Percentiles rank a stretch among this genome's conserved stretches.
phyloP scores from a whole-genome alignment of 2,329 filamentous ascomycete genomes.

The Apiospora kogelbergensis region DNA sequence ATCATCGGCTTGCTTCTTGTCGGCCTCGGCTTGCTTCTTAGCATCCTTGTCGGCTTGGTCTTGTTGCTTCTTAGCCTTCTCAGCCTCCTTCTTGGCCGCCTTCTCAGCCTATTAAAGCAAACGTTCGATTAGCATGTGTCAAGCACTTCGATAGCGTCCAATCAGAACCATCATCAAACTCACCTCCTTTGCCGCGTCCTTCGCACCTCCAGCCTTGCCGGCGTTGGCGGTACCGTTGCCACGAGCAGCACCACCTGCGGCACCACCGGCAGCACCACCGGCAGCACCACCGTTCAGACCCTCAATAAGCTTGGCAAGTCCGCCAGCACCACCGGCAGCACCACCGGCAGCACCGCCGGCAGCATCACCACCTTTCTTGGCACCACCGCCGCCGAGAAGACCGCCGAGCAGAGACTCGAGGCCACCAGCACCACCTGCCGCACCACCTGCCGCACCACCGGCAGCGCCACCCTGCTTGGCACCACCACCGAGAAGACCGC shows the following conservation, averaged over 20 bases:
- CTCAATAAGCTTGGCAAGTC: neutral
- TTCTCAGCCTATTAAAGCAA: too few relatives aligned
- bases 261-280: neutral
- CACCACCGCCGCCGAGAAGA: neutral
- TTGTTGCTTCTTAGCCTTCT: neutral
- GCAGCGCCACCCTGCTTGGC: neutral
- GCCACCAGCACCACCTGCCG: neutral
- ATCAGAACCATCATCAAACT: too few relatives aligned
- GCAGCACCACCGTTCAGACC: neutral
- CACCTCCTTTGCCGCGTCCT: neutral
- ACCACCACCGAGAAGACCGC: neutral
- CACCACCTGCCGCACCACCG: neutral
- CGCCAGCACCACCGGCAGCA: conserved; percentile 4
- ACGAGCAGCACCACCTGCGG: conserved; percentile 1
- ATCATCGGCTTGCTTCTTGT: neutral
- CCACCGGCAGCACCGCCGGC: neutral
- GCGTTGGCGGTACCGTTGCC: conserved; percentile 7
- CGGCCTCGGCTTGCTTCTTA: neutral
- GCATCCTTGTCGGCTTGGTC: neutral
- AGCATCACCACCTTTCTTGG: neutral
- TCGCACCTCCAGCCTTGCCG: neutral
- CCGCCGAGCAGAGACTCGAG: neutral
- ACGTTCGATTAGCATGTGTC: too few relatives aligned
- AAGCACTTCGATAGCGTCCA: too few relatives aligned
- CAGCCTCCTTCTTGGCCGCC: neutral